Conservation (phyloP, 2,329 filamentous ascomycete species). For the Metarhizium guizhouense region DNA sequence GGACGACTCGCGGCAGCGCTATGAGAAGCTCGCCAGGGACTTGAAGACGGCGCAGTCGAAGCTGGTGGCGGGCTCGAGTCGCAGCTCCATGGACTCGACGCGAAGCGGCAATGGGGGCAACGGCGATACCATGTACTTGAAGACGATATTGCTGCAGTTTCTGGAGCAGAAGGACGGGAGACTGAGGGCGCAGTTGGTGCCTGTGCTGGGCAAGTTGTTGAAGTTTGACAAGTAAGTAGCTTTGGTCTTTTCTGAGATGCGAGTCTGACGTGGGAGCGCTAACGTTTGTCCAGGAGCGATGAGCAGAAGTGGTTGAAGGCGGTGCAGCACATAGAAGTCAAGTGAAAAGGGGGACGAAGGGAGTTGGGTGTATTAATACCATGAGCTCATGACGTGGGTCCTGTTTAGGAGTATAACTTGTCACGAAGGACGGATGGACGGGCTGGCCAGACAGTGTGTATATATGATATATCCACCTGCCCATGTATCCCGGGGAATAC, state of each 20-base stretch:
- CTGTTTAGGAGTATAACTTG: too few species aligned
- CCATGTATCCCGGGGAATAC: too few species aligned
- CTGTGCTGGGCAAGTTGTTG: constrained; percentile 66
- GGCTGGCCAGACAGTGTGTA: too few species aligned
- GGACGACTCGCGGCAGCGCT: constrained; percentile 66
- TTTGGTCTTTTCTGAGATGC: too few species aligned
- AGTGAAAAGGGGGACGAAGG: constrained; percentile 10
- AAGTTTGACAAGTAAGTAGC: constrained; percentile 63
- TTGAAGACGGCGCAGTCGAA: constrained; percentile 43
- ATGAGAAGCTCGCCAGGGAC: constrained; percentile 72
- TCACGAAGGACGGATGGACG: too few species aligned
- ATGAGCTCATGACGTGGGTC: too few species aligned
- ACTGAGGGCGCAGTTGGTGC: constrained; percentile 66
- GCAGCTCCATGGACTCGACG: constrained; percentile 30
- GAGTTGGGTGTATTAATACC: too few species aligned
- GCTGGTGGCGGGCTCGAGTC: constrained; percentile 32
- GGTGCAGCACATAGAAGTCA: constrained; percentile 44
- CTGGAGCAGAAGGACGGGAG: constrained; percentile 72
- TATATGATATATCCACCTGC: too few species aligned
- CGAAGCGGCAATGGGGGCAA: constrained; percentile 21
- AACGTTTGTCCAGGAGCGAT: constrained; percentile 38
- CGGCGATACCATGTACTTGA: constrained; percentile 57
- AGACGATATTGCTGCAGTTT: constrained; percentile 75
- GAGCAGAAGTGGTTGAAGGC: constrained; percentile 82
- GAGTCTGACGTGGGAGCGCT: too few species aligned